These are phyloP conservation scores for Suillus discolor DNA, from an alignment of 768 basidiomycete genomes.

Conservation along the genomic window DNA sequence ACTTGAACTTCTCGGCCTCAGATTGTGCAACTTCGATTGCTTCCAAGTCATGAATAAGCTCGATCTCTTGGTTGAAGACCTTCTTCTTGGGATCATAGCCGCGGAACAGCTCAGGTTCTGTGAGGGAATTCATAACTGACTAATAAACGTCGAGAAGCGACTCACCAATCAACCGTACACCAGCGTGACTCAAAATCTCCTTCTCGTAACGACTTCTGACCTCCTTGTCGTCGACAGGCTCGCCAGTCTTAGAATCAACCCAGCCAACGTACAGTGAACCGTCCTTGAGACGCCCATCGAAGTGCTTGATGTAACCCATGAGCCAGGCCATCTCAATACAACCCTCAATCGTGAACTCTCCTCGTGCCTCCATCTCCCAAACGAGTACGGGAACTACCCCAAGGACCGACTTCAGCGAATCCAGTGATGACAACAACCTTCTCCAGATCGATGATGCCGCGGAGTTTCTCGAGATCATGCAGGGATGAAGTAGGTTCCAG, in stretches of 20 bases:
- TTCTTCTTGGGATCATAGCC: constrained; percentile 99
- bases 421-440: constrained; percentile 96
- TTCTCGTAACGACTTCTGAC: constrained; percentile 93
- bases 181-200: constrained; percentile 88
- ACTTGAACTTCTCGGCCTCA: constrained; percentile 94
- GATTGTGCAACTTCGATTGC: constrained; percentile 90
- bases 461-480: constrained; percentile 74
- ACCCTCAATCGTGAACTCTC: constrained; percentile 97
- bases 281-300: constrained; percentile 94
- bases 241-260: constrained; percentile 92
- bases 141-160: constrained; percentile 8
- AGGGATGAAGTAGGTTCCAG: constrained; percentile 76
- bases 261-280: constrained; percentile 95
- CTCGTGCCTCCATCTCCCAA: constrained; percentile 99
- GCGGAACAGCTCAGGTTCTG: constrained; percentile 97
- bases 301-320: constrained; percentile 98
- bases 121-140: constrained; percentile 16
- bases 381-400: constrained; percentile 96
- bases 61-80: constrained; percentile 95
- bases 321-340: constrained; percentile 99
- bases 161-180: constrained; percentile 92
- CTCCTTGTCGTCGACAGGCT: constrained; percentile 98
- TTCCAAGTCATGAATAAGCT: constrained; percentile 95
- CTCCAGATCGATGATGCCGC: constrained; percentile 90
- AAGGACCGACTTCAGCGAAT: constrained; percentile 96